Base-by-base conservation (phyloP, 441 rosid genomes). In the Arabidopsis lyrata region DNA sequence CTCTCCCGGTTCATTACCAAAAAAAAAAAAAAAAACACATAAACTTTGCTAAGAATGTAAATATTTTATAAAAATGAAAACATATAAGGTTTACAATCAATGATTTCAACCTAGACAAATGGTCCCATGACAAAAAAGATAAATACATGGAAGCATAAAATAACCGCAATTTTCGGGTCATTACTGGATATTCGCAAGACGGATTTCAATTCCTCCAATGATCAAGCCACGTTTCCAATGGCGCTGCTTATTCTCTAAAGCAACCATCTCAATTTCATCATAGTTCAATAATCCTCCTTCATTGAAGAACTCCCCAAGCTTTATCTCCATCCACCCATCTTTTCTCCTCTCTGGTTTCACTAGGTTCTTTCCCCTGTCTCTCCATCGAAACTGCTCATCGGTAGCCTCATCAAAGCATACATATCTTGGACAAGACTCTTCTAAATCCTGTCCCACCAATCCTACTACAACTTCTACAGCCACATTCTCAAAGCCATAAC, bases 391-490 rank as follows among this genome's bases (percentile, higher is more conserved):
- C 20, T 11, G 27, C 9, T 16, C 41, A 57, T 9, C 44, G 24
- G 3, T 57, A 34, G 8, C n/a, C 44, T 34, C 63, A 35, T 57
- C 44, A 57, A 57, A 57, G 2, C 29, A 57, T 57, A 57, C 27
- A 57, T 34, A 35, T 15, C 62, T 34, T 57, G n/a, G 8, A 56
- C 61, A 56, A 15, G 24, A 34, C 2, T 56, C 61, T 2, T 56
- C 42, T 16, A 34, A 35, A 34, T 34, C 24, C 1, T 57, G 5
- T 3, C 42, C 61, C 41, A 53, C 74, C 3, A 82, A 47, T 31
- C 88, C 86, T 56, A 84, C 79, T 2, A 61, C 60, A 3, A 50
- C 84, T 42, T 82, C 80, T 4, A 79, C 60, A 0, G 86, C 73
- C 16, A 58, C 75, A 56, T 31, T 1, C 0, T 73, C 49, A n/a